phyloP scores from a whole-genome alignment of 495 filamentous ascomycete genomes.

The Aspergillus funiculosus region DNA sequence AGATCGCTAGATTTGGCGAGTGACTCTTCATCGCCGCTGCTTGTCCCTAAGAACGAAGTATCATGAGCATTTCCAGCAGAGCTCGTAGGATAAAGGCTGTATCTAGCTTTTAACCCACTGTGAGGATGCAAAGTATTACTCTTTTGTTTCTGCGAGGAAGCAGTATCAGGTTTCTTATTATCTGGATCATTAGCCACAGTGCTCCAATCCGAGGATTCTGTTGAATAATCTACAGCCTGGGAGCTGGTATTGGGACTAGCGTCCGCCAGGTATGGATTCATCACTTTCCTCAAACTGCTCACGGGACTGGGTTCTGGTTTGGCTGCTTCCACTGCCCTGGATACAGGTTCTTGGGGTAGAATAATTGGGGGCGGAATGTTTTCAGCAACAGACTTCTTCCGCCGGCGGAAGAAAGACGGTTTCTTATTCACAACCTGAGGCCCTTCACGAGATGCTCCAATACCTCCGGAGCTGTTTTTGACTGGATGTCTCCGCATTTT shows the following conservation, averaged over 20 bases:
- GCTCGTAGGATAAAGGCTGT: constrained; percentile 26
- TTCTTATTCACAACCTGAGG: constrained; percentile 74
- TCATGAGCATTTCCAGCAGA: constrained; percentile 28
- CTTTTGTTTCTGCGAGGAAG: constrained; percentile 23
- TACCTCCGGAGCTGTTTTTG: constrained; percentile 22
- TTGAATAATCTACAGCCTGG: constrained; percentile 18
- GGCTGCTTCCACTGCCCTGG: constrained; percentile 26
- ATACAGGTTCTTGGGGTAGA: constrained; percentile 32
- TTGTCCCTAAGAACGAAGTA: constrained; percentile 47
- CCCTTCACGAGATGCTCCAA: constrained; percentile 37
- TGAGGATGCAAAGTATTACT: constrained; percentile 23
- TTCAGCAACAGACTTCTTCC: constrained; percentile 78
- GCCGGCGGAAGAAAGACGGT: constrained; percentile 84
- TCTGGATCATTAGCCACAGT: constrained; percentile 12
- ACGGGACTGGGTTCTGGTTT: constrained; percentile 62
- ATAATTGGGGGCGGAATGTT: constrained; percentile 46
- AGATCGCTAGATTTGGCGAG: constrained; percentile 16
- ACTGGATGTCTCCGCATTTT: constrained; percentile 25
- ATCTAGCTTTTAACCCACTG: constrained; percentile 20
- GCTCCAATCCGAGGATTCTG: constrained; percentile 22
- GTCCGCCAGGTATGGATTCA: constrained; percentile 73
- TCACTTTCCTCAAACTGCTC: constrained; percentile 80
- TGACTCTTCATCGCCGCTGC: constrained; percentile 44
- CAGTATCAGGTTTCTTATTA: constrained; percentile 14
- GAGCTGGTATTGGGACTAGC: constrained; percentile 9